These are phyloP conservation scores for Candida chauliodis DNA, from an alignment of 805 yeast species.

Conservation along the genomic window DNA sequence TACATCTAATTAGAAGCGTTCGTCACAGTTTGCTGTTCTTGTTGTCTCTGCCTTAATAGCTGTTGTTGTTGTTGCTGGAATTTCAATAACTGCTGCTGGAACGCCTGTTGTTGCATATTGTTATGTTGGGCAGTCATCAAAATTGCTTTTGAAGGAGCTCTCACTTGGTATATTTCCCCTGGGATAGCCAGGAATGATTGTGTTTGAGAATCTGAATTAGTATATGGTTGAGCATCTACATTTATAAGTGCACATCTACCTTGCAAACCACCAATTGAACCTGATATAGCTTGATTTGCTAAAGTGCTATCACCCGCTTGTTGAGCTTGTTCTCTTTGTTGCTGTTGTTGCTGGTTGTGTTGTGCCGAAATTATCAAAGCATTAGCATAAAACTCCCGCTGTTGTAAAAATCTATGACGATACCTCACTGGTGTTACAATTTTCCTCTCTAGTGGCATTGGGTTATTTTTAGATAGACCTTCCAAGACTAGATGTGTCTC, in stretches of 20 bases:
- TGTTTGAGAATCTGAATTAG: constrained; percentile 23
- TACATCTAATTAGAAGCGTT: constrained; percentile 6
- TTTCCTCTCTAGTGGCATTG: constrained; percentile 79
- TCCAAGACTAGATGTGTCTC: constrained; percentile 89
- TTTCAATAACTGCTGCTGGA: constrained; percentile 40
- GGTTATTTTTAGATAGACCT: constrained; percentile 77
- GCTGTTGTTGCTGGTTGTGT: constrained; percentile 38
- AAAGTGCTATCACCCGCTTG: constrained; percentile 21
- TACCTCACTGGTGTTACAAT: constrained; percentile 66
- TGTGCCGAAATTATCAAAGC: constrained; percentile 66
- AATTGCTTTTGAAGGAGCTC: constrained; percentile 45
- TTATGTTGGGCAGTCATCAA: constrained; percentile 40
- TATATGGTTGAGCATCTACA: constrained; percentile 41
- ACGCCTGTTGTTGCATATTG: constrained; percentile 39
- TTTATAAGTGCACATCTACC: constrained; percentile 78
- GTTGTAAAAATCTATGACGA: constrained; percentile 71
- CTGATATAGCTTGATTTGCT: constrained; percentile 46
- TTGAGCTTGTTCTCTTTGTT: constrained; percentile 7
- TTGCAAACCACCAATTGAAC: constrained; percentile 66
- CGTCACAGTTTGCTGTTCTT: constrained; percentile 10
- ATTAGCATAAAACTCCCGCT: constrained; percentile 92
- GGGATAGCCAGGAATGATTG: constrained; percentile 55
- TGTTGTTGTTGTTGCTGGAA: constrained; percentile 38
- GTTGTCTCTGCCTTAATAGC: constrained; percentile 24
- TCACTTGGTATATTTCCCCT: constrained; percentile 48